Conservation (phyloP, 768 basidiomycete genomes). For the Lentinula sp. region DNA sequence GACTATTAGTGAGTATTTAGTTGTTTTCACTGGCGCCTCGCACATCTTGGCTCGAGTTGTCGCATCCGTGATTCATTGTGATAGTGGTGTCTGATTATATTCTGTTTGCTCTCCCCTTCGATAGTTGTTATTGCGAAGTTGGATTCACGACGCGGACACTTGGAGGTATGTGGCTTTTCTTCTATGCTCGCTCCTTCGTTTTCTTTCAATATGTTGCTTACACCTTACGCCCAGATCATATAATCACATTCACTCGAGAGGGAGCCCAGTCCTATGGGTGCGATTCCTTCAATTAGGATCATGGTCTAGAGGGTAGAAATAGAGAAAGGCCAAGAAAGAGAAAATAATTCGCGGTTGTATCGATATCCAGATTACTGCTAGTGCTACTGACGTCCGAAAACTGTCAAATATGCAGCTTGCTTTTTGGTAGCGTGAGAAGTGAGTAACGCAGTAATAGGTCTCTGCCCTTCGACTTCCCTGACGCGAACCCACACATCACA, state of each 20-base stretch:
- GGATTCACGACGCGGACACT: slow-evolving; percentile 63
- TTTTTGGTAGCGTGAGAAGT: no score
- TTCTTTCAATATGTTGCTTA: neutral
- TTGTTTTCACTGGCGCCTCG: neutral
- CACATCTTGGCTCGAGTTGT: no score
- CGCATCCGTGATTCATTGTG: no score
- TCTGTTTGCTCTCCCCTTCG: slow-evolving; percentile 9
- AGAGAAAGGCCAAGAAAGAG: no score
- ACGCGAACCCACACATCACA: no score
- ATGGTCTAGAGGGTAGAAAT: no score
- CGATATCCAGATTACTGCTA: no score
- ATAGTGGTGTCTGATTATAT: neutral
- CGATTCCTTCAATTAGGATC: slow-evolving; percentile 27
- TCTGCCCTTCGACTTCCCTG: no score
- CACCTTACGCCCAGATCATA: slow-evolving; percentile 40
- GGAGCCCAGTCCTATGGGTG: slow-evolving; percentile 58
- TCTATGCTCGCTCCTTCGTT: neutral
- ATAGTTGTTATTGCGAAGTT: slow-evolving; percentile 66
- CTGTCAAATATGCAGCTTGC: no score
- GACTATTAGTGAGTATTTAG: slow-evolving; percentile 40
- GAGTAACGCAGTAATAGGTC: no score
- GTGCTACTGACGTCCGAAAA: no score
- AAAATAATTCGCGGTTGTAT: no score
- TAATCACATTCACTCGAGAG: slow-evolving; percentile 59
- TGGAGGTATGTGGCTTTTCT: slow-evolving; percentile 42